These are phyloP conservation scores for Pichiaceae sp. DNA, from an alignment of 1,139 yeast genomes.

Conservation along the genomic window DNA sequence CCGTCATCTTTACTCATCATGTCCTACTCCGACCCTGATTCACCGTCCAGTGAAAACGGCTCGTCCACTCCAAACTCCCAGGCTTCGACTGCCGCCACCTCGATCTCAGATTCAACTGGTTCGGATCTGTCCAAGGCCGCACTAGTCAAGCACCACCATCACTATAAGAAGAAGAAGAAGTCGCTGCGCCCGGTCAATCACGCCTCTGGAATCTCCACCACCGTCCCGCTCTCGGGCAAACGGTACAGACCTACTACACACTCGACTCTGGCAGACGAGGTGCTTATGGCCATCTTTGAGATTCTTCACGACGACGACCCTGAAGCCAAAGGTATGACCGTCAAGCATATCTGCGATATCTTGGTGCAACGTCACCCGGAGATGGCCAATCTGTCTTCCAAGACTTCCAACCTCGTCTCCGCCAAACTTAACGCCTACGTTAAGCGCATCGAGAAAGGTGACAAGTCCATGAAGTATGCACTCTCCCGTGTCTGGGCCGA, in stretches of 20 bases:
- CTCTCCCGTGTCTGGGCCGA: constrained; percentile 84
- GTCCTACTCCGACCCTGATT: background rate
- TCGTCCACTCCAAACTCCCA: constrained; percentile 10
- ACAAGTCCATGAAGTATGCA: constrained; percentile 60
- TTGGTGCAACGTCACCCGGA: constrained; percentile 68
- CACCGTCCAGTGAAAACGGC: background rate
- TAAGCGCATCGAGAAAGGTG: constrained; percentile 73
- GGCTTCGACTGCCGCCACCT: constrained; percentile 17
- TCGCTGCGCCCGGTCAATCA: constrained; percentile 31
- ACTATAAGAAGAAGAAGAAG: constrained; percentile 19
- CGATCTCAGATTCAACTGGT: constrained; percentile 9
- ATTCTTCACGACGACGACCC: constrained; percentile 62
- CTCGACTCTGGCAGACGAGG: constrained; percentile 67
- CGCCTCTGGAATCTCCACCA: constrained; percentile 67
- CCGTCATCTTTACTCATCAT: background rate
- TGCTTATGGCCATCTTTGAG: constrained; percentile 62
- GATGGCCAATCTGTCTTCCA: constrained; percentile 70
- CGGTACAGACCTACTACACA: constrained; percentile 64
- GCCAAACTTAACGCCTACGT: constrained; percentile 81
- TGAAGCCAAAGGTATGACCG: constrained; percentile 72
- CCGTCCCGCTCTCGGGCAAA: constrained; percentile 75
- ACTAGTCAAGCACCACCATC: constrained; percentile 3
- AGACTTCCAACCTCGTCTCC: constrained; percentile 72
- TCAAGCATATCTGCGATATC: constrained; percentile 73
- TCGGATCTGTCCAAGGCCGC: constrained; percentile 8